Evolutionary conservation across 108 stramenopile species (phyloP).

Genomic region (Bacterosira constricta): DNA sequence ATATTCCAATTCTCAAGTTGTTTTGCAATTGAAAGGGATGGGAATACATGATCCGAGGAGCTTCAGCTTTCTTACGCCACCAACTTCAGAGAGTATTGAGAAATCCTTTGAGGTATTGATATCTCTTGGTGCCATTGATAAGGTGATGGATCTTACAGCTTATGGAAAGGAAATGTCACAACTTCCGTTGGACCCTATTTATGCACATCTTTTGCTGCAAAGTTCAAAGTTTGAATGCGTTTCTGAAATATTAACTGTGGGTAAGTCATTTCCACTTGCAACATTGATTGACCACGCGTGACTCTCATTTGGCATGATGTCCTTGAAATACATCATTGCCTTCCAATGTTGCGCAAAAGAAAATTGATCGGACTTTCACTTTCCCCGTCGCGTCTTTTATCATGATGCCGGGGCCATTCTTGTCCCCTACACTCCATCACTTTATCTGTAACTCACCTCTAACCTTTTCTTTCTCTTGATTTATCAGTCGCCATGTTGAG

Average conservation of each 20-base stretch:
- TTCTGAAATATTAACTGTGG: slow-evolving; percentile 90
- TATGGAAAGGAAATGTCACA: slow-evolving; percentile 78
- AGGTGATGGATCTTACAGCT: slow-evolving; percentile 65
- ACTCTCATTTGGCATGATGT: slow-evolving; percentile 54
- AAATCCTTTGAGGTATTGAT: slow-evolving; percentile 69
- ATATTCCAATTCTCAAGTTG: too few species aligned
- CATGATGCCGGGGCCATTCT: slow-evolving; percentile 43
- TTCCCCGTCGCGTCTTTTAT: slow-evolving; percentile 32
- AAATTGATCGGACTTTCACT: slow-evolving; percentile 49
- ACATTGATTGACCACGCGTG: slow-evolving; percentile 9
- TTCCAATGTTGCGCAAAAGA: slow-evolving; percentile 51
- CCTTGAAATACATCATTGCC: slow-evolving; percentile 30
- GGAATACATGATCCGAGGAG: slow-evolving; percentile 85
- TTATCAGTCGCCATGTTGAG: slow-evolving; percentile 95
- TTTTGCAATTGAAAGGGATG: slow-evolving; percentile 92
- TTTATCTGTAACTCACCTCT: too few species aligned
- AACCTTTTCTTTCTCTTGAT: too few species aligned
- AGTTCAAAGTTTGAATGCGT: slow-evolving; percentile 80
- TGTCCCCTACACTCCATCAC: slow-evolving; percentile 39
- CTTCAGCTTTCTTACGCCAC: slow-evolving; percentile 91
- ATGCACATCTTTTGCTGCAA: slow-evolving; percentile 77
- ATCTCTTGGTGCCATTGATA: slow-evolving; percentile 69
- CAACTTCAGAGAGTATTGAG: slow-evolving; percentile 50
- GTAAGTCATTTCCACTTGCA: neutral
- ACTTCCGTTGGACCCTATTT: slow-evolving; percentile 80